Conservation (phyloP, 2,329 filamentous ascomycete species). For the Colletotrichum liriopes region DNA sequence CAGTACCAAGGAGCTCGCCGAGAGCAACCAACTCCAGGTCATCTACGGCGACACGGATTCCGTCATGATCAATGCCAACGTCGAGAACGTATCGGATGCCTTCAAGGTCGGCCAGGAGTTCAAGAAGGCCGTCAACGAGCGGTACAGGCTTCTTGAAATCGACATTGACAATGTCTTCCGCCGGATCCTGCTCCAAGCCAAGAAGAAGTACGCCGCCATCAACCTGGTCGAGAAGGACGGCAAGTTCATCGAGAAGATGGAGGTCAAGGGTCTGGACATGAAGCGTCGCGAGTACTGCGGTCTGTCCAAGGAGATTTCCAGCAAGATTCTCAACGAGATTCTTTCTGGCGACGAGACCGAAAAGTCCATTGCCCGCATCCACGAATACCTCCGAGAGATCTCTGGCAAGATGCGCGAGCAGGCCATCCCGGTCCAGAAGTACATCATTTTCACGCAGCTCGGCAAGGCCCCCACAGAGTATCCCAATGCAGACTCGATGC, state of each 20-base stretch:
- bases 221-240: slow-evolving; percentile 92
- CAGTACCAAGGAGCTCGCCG: slow-evolving; percentile 95
- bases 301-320: slow-evolving; percentile 94
- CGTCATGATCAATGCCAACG: slow-evolving; percentile 99
- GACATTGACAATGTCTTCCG: slow-evolving; percentile 99
- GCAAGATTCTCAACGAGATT: slow-evolving; percentile 91
- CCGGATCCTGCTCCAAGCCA: slow-evolving; percentile 92
- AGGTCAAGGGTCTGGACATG: slow-evolving; percentile 99
- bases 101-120: slow-evolving; percentile 94
- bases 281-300: slow-evolving; percentile 96
- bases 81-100: slow-evolving; percentile 91
- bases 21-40: slow-evolving; percentile 91
- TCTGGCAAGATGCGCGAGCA: slow-evolving; percentile 88
- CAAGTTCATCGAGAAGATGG: slow-evolving; percentile 93
- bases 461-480: slow-evolving; percentile 95
- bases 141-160: slow-evolving; percentile 93
- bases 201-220: slow-evolving; percentile 99
- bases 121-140: slow-evolving; percentile 94
- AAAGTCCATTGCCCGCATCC: slow-evolving; percentile 88
- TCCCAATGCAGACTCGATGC: slow-evolving; percentile 95
- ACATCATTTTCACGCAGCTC: slow-evolving; percentile 98
- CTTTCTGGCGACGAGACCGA: slow-evolving; percentile 95
- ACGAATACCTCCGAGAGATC: slow-evolving; percentile 92
- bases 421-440: slow-evolving; percentile 83
- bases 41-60: slow-evolving; percentile 99